Base-by-base conservation (phyloP, 352 stramenopile species). In the Phytopythium cucurbitacearum region DNA sequence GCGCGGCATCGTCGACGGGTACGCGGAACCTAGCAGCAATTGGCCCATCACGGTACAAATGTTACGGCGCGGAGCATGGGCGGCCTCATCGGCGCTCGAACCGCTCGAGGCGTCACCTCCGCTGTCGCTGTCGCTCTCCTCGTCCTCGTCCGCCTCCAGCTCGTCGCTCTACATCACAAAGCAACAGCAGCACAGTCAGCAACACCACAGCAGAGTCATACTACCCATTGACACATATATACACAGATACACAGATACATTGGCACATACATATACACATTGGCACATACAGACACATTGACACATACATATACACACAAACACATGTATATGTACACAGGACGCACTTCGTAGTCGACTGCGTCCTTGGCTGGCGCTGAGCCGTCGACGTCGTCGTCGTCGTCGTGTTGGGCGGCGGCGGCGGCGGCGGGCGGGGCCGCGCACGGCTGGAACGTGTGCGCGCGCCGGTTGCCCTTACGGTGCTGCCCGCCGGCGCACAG, bases 21-120 rank as follows among this genome's bases (percentile, higher is more conserved):
- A 76, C 53, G 69, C 64, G 48, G 70, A 73, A 85, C 75, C 79
- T 87, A 90, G 57, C 64, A 91, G 85, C 69, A 88, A 89, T 80
- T 84, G 71, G 67, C 80, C 81, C 77, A 95, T 85, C 62, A 93
- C 74, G 76, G 85, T 80, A 91, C 85, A 95, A 66, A 93, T 86
- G 73, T 86, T 93, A 83, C 80, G 77, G 57, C 70, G 70, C 53
- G 62, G 56, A 35, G 59, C 56, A 68, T 53, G 48, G 55, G 63
- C 54, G 63, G 43, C 67, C 60, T 66, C 67, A 69, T 69, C 62
- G 35, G 44, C 57, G 32, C 49, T 44, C 51, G 43, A 60, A 39
- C 65, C 54, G 34, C 59, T 48, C 45, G 64, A 42, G 39, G 59
- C 45, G 52, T 56, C 49, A 62, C 60, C 67, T 69, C 54, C 61